Percentiles rank a stretch among this genome's conserved stretches.
Conservation (phyloP, 2,329 filamentous ascomycete species). For the Xylaria sp. region DNA sequence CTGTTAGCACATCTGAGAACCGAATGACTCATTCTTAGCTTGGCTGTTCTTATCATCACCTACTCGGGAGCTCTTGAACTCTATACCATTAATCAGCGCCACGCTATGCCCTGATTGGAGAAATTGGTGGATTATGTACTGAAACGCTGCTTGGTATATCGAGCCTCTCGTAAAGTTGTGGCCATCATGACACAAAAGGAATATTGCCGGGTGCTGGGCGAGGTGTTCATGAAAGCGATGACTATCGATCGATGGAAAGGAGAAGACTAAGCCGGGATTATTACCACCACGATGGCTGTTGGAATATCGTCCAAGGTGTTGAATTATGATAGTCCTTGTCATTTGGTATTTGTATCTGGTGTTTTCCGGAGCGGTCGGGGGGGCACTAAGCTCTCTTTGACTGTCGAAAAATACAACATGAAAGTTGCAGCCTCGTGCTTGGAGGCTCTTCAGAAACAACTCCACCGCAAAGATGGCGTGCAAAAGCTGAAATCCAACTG, state of each 20-base stretch:
- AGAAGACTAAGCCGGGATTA: slow-evolving; percentile 45
- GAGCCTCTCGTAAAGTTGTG: not conserved
- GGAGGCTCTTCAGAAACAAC: slow-evolving; percentile 64
- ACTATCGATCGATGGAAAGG: slow-evolving; percentile 55
- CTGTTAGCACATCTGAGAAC: not conserved
- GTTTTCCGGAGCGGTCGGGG: slow-evolving; percentile 43
- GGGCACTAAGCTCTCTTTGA: slow-evolving; percentile 61
- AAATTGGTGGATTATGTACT: slow-evolving; percentile 28
- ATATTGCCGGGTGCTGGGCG: slow-evolving; percentile 60
- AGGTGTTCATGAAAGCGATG: slow-evolving; percentile 62
- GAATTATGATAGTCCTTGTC: slow-evolving; percentile 66
- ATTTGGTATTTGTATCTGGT: slow-evolving; percentile 60
- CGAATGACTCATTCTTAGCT: not conserved
- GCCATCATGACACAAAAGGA: slow-evolving; percentile 74
- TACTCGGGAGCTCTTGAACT: slow-evolving; percentile 32
- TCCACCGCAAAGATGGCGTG: slow-evolving; percentile 75
- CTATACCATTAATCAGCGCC: slow-evolving; percentile 18
- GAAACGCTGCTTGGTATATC: not conserved
- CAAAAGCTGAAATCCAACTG: slow-evolving; percentile 64
- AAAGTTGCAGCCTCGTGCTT: slow-evolving; percentile 70
- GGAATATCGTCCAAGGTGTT: slow-evolving; percentile 55
- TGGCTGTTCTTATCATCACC: not conserved
- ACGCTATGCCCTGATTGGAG: slow-evolving; percentile 22
- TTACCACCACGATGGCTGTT: slow-evolving; percentile 21
- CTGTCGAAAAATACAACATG: slow-evolving; percentile 71